These are phyloP conservation scores for Castanopsis chinensis DNA, from an alignment of 306 rosid species.

Conservation along the genomic window DNA sequence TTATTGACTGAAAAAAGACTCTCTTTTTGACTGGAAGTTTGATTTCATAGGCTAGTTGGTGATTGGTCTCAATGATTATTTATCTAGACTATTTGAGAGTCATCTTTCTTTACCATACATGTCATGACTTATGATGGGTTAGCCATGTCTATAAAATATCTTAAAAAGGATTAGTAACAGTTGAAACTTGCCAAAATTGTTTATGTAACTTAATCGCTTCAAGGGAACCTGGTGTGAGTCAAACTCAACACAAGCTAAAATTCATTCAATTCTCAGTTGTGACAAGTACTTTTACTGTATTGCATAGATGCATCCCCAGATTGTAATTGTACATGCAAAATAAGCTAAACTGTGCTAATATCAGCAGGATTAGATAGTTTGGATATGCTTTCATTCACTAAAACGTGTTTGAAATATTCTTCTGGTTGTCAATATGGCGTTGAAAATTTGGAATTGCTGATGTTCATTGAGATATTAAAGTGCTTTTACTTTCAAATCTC, in stretches of 20 bases:
- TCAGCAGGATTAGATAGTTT: neutral
- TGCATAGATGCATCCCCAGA: no score
- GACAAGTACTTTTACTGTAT: no score
- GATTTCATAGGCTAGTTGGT: neutral
- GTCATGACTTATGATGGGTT: neutral
- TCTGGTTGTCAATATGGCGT: neutral
- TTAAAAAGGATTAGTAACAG: no score
- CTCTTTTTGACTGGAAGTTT: neutral
- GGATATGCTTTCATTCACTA: neutral
- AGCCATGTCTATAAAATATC: neutral
- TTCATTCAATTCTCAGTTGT: no score
- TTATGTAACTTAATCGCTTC: no score
- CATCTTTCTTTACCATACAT: neutral
- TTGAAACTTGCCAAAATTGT: no score
- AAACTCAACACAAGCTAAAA: no score
- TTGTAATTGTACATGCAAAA: neutral
- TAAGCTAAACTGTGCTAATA: neutral
- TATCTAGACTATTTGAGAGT: neutral
- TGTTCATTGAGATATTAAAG: neutral
- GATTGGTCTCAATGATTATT: neutral
- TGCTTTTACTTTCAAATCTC: neutral
- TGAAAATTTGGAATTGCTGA: neutral
- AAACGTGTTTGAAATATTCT: neutral
- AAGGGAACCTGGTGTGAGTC: no score
- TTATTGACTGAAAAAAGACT: neutral